Evolutionary conservation across 495 filamentous ascomycete genomes (phyloP).

Genomic region (Peziza echinospora): DNA sequence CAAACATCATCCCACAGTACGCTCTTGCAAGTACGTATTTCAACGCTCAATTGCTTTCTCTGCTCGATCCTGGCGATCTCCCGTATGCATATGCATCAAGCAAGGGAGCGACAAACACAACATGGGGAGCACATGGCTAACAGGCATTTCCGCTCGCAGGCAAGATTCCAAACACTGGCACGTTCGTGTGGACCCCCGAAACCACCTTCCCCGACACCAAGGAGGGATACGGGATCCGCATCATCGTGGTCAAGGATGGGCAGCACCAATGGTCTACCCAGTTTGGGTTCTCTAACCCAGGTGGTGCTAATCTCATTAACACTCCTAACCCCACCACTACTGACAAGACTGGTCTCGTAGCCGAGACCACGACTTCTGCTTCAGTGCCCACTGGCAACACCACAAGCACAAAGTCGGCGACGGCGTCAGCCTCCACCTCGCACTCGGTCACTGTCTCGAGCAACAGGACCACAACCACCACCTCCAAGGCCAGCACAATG

Average conservation of each 20-base stretch:
- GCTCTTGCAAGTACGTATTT: slow-evolving; percentile 27
- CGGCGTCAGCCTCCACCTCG: slow-evolving; percentile 9
- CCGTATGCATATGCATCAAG: background rate
- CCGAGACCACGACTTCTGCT: slow-evolving; percentile 2
- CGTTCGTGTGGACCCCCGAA: slow-evolving; percentile 34
- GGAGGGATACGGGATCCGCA: slow-evolving; percentile 37
- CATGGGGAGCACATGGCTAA: too few relatives aligned
- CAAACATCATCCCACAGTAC: slow-evolving; percentile 31
- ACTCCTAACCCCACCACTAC: slow-evolving; percentile 5
- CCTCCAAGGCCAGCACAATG: slow-evolving; percentile 4
- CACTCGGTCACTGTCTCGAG: slow-evolving; percentile 8
- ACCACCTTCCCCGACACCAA: slow-evolving; percentile 27
- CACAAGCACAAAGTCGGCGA: slow-evolving; percentile 3
- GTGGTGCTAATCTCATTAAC: background rate
- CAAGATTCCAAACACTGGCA: slow-evolving; percentile 35
- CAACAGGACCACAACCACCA: slow-evolving; percentile 15
- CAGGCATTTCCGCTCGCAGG: slow-evolving; percentile 14
- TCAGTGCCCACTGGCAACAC: slow-evolving; percentile 10
- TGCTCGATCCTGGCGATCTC: background rate
- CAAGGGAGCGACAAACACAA: too few relatives aligned
- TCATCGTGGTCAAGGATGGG: slow-evolving; percentile 40
- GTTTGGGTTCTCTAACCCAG: slow-evolving; percentile 38
- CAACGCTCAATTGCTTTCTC: background rate
- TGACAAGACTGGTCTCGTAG: too few relatives aligned
- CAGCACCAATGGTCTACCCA: slow-evolving; percentile 48